Evolutionary conservation across 2,329 filamentous ascomycete species (phyloP), one percentile per base, ranked within the genome.

Genomic region (Clarireedia sp.): DNA sequence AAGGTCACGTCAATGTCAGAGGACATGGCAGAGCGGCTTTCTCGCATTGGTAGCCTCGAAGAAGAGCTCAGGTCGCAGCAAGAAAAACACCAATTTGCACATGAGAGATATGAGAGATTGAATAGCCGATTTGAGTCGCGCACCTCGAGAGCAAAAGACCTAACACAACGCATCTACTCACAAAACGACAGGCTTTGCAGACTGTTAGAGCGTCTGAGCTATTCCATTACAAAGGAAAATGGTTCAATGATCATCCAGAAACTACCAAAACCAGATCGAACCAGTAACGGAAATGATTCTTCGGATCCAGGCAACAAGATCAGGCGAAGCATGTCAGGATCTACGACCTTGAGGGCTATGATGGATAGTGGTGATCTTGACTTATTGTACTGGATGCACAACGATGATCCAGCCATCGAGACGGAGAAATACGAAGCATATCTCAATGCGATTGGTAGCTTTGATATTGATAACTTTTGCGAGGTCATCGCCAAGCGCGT

Each of bases 401-500:
- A 82, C 44, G 75, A 79, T 3, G 84, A 85, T 59, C 68, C 76
- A 1, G 79, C 84, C 19, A 75, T 79, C 9, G 91, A 96, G 69
- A 77, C 82, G 4, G 76, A 82, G 46, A 87, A 85, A 61, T 99
- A 91, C 67, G 76, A 82, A 16, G 78, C 83, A 1, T 96, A 90
- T 66, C 76, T 96, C 60, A 77, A 81, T 37, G 83, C 83, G 3
- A 74, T 96, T 17, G 83, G 87, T 17, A 80, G 81, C 26, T 94
- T 99, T 66, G 89, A 95, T 66, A 78, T 92, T 48, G 89, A 96
- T 59, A 78, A 81, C 3, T 95, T 96, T 65, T 82, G 84, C 47
- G 92, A 97, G 57, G 85, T 89, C 0, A 79, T 99, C 24, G 86
- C 89, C 60, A 94, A 92, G 66, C 86, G 94, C 14, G 83, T 96